These are phyloP conservation scores for Vanilla planifolia DNA, from an alignment of 106 monocot genomes.

Conservation along the genomic window DNA sequence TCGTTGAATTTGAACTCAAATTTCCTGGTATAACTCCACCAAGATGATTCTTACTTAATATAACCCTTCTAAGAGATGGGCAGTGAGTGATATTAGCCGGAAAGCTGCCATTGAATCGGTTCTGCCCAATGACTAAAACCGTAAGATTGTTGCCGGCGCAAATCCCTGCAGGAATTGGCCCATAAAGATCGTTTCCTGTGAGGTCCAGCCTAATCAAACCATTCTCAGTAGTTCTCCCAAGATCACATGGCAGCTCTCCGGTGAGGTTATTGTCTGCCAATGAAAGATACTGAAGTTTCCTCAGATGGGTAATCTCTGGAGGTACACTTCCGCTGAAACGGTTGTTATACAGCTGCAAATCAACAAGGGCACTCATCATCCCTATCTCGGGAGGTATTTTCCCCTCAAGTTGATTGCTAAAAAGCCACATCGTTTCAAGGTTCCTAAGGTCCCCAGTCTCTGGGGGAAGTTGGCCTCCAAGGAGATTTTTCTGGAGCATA, in stretches of 20 bases:
- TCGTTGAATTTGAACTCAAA: conserved; percentile 22
- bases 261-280: conserved; percentile 53
- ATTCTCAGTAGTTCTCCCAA: conserved; percentile 25
- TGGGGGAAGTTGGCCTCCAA: conserved; percentile 40
- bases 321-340: conserved; percentile 38
- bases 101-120: conserved; percentile 53
- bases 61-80: conserved; percentile 38
- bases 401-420: conserved; percentile 41
- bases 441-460: conserved; percentile 33
- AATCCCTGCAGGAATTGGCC: conserved; percentile 46
- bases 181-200: conserved; percentile 45
- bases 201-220: conserved; percentile 53
- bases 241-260: conserved; percentile 44
- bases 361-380: conserved; percentile 27
- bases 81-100: conserved; percentile 35
- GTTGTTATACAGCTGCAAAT: conserved; percentile 42
- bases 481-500: conserved; percentile 36
- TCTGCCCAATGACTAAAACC: conserved; percentile 41
- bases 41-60: conserved; percentile 39
- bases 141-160: conserved; percentile 37
- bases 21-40: conserved; percentile 32
- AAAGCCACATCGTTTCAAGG: conserved; percentile 37
- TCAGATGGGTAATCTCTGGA: conserved; percentile 29
- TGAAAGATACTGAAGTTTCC: conserved; percentile 31
- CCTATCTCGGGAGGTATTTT: conserved; percentile 43